Evolutionary conservation across 2,329 filamentous ascomycete genomes (phyloP).

Genomic region (Polytolypa hystricis): DNA sequence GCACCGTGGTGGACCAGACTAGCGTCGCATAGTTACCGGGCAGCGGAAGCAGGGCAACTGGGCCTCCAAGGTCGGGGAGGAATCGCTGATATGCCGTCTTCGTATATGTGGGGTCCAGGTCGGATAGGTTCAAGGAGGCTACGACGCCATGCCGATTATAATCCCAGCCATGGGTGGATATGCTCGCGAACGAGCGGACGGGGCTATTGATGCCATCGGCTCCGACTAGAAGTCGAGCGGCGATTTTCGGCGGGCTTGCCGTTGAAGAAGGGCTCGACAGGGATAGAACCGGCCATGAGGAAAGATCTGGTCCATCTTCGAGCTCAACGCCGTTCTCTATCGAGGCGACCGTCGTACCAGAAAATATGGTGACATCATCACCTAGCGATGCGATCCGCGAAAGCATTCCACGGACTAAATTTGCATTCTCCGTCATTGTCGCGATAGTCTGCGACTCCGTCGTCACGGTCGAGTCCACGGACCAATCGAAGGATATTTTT

Average conservation of each 20-base stretch:
- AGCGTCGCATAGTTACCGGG: conserved; percentile 73
- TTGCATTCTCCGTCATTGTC: conserved; percentile 93
- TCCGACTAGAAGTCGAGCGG: conserved; percentile 76
- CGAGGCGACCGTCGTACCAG: conserved; percentile 64
- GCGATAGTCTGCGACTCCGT: conserved; percentile 57
- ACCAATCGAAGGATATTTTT: conserved; percentile 80
- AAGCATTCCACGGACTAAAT: conserved; percentile 70
- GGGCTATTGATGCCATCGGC: conserved; percentile 94
- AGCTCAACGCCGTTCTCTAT: conserved; percentile 63
- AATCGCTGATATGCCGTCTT: conserved; percentile 93
- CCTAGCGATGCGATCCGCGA: conserved; percentile 59
- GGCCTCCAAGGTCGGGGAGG: conserved; percentile 65
- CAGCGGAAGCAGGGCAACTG: conserved; percentile 80
- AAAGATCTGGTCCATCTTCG: conserved; percentile 60
- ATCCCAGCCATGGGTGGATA: conserved; percentile 81
- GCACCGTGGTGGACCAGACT: conserved; percentile 87
- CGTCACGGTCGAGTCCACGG: conserved; percentile 34
- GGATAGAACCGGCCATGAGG: conserved; percentile 76
- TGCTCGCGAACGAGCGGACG: conserved; percentile 78
- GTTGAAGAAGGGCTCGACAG: conserved; percentile 45
- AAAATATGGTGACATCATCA: conserved; percentile 54
- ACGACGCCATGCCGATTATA: conserved; percentile 86
- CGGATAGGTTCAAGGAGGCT: conserved; percentile 67
- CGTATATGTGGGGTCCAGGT: conserved; percentile 23
- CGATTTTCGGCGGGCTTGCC: conserved; percentile 39